These are phyloP conservation scores for Primulina tabacum DNA, from an alignment of 257 asterid genomes.

Conservation along the genomic window DNA sequence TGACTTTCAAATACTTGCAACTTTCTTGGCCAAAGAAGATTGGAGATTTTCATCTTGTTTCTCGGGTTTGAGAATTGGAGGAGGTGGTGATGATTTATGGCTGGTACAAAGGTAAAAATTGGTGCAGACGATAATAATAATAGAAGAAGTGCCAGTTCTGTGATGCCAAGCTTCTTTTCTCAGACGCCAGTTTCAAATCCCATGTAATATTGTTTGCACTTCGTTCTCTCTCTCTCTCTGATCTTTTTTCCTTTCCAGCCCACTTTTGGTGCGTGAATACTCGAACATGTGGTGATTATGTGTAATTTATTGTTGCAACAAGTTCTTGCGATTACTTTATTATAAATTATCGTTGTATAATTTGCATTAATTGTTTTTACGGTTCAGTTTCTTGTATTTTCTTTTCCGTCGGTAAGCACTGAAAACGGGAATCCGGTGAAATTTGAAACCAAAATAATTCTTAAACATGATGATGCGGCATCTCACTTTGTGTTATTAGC, in stretches of 20 bases:
- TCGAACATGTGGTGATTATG: not conserved
- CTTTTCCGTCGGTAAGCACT: not conserved
- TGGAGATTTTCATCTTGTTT: constrained; percentile 13
- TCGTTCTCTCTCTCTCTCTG: not conserved
- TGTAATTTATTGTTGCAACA: not conserved
- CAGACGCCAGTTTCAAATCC: constrained; percentile 54
- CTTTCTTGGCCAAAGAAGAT: constrained; percentile 23
- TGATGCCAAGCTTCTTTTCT: constrained; percentile 85
- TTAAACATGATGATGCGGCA: no score
- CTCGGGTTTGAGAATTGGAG: constrained; percentile 24
- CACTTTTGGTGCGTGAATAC: not conserved
- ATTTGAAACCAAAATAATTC: no score
- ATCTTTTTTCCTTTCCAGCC: no score
- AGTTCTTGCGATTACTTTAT: constrained; percentile 4
- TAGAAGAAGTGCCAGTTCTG: constrained; percentile 35
- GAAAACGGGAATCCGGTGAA: no score
- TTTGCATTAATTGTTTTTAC: constrained; percentile 8
- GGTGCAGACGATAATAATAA: constrained; percentile 43
- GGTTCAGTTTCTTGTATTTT: constrained; percentile 2
- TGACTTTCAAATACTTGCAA: constrained; percentile 11
- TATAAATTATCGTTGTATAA: constrained; percentile 5
- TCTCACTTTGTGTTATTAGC: no score
- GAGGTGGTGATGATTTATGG: constrained; percentile 42
- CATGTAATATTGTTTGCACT: constrained; percentile 41
- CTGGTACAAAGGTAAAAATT: constrained; percentile 42